Percentiles rank a stretch among this genome's conserved stretches.
Evolutionary conservation across 805 yeast species (phyloP).

Genomic region (Myxozyma vanderwaltii): DNA sequence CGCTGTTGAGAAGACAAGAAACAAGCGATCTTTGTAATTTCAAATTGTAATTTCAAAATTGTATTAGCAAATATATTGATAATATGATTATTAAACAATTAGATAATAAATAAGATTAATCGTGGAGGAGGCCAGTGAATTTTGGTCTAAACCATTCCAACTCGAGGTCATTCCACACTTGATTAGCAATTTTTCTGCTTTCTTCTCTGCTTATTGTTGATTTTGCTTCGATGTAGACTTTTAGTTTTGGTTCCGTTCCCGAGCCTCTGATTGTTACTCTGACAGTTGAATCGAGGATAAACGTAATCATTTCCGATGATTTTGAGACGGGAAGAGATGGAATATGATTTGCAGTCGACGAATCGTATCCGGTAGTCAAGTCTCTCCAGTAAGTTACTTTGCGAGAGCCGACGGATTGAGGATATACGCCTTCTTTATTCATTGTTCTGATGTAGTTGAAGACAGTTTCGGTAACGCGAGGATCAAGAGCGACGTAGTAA

Average conservation of each 20-base stretch:
- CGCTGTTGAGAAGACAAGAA: too few species aligned
- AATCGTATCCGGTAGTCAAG: slow-evolving; percentile 78
- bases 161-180: slow-evolving; percentile 67
- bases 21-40: too few species aligned
- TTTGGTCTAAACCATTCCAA: slow-evolving; percentile 78
- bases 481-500: slow-evolving; percentile 68
- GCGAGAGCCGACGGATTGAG: slow-evolving; percentile 58
- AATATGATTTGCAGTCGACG: slow-evolving; percentile 56
- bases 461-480: slow-evolving; percentile 53
- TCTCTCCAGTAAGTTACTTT: slow-evolving; percentile 74
- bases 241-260: slow-evolving; percentile 94
- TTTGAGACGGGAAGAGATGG: slow-evolving; percentile 75
- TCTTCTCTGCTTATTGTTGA: slow-evolving; percentile 48
- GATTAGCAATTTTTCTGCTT: slow-evolving; percentile 50
- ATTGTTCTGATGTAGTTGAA: slow-evolving; percentile 56
- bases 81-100: too few species aligned
- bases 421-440: slow-evolving; percentile 42
- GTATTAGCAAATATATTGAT: too few species aligned
- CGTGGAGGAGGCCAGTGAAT: slow-evolving; percentile 44
- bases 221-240: slow-evolving; percentile 83
- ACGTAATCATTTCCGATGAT: slow-evolving; percentile 85
- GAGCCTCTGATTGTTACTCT: slow-evolving; percentile 89
- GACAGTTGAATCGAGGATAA: slow-evolving; percentile 52
- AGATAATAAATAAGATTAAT: too few species aligned
- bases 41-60: too few species aligned